Conservation (phyloP, 2,329 filamentous ascomycete genomes). For the Amylocarpus encephaloides region DNA sequence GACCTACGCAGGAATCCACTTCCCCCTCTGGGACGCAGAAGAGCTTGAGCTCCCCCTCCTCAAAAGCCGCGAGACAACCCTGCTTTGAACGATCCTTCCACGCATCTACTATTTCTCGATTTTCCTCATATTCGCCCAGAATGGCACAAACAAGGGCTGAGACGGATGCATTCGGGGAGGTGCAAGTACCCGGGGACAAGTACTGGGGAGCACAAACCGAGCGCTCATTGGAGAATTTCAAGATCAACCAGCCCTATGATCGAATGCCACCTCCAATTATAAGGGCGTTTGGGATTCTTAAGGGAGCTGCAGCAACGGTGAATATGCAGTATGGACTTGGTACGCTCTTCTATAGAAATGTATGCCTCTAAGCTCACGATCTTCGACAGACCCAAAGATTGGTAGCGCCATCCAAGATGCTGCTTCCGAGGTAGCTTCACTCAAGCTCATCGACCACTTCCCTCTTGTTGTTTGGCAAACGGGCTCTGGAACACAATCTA, state of each 20-base stretch:
- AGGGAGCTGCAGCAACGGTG: conserved; percentile 90
- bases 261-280: conserved; percentile 93
- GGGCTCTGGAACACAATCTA: conserved; percentile 95
- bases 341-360: conserved; percentile 33
- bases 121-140: conserved; percentile 15
- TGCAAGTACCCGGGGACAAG: conserved; percentile 84
- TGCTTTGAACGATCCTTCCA: conserved; percentile 27
- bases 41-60: background rate
- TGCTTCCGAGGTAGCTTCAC: conserved; percentile 82
- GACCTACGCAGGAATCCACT: background rate
- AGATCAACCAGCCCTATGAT: conserved; percentile 98
- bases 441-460: conserved; percentile 95
- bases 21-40: background rate
- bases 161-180: conserved; percentile 95
- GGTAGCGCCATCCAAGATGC: conserved; percentile 93
- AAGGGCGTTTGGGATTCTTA: conserved; percentile 91
- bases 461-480: conserved; percentile 99
- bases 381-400: conserved; percentile 67
- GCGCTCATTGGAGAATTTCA: conserved; percentile 94
- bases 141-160: conserved; percentile 65
- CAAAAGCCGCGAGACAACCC: conserved; percentile 10
- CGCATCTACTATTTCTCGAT: conserved; percentile 13
- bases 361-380: conserved; percentile 22
- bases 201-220: conserved; percentile 99
- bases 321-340: conserved; percentile 94